Conservation (phyloP, 2,329 filamentous ascomycete species). For the Neonectria punicea region DNA sequence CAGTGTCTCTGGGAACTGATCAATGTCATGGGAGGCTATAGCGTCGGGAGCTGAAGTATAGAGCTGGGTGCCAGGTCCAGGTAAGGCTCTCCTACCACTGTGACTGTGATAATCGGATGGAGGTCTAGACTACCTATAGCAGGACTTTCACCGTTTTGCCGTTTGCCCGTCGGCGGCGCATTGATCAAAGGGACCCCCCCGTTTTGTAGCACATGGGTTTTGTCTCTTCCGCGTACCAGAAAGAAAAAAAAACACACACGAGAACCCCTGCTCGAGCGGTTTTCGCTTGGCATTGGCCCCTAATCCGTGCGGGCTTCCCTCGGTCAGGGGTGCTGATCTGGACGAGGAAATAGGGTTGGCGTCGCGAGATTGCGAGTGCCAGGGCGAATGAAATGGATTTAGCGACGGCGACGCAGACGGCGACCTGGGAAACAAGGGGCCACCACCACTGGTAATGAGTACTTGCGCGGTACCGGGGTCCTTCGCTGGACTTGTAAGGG, state of each 20-base stretch:
- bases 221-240: slow-evolving; percentile 6
- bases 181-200: slow-evolving; percentile 2
- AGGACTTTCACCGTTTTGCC: not conserved
- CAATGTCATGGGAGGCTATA: not conserved
- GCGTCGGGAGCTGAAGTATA: slow-evolving; percentile 10
- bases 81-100: not conserved
- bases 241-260: not conserved
- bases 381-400: slow-evolving; percentile 23
- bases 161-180: slow-evolving; percentile 16
- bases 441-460: not conserved
- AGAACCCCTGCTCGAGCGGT: not conserved
- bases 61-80: not conserved
- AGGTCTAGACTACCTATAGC: too few relatives aligned
- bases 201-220: slow-evolving; percentile 16
- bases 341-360: slow-evolving; percentile 26
- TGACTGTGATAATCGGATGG: not conserved
- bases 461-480: slow-evolving; percentile 2
- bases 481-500: not conserved
- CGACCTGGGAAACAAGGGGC: not conserved
- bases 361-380: slow-evolving; percentile 24
- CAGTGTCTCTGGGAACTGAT: not conserved
- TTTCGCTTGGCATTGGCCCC: slow-evolving; percentile 1
- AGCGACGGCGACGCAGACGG: slow-evolving; percentile 14
- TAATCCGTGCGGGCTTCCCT: not conserved
- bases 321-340: slow-evolving; percentile 1